Evolutionary conservation across 106 monocot genomes (phyloP), one percentile per base, ranked within the genome.

Genomic region (Acanthochlamys bracteata): DNA sequence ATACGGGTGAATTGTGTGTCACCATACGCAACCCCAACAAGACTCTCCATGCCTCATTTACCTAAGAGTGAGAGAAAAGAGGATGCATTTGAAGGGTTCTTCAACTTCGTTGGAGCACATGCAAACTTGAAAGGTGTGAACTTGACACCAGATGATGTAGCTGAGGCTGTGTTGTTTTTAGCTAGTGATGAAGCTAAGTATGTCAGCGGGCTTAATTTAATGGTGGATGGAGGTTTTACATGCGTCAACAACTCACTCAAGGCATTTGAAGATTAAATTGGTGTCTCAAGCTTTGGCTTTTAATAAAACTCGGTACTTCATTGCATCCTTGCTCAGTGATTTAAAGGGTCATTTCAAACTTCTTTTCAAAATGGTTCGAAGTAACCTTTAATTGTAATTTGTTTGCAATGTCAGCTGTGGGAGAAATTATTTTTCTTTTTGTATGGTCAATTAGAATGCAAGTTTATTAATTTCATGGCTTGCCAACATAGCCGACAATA

Each of bases 131-230:
- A 87, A 41, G 95, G 95, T 16, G 82, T 80, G 7, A 74, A 86
- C 8, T 39, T 80, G 69, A 56, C 39, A 33, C 45, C 68, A 4
- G 46, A 56, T 4, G 93, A 93, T 51, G 83, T 88, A 3, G 93
- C 88, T 3, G 26, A 82, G 42, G 82, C 88, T 14, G 93, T 82
- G 61, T 77, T 93, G 13, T 89, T 59, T 77, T 52, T 93, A 66
- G 93, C 89, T 0, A 76, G 85, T n/a, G 93, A 89, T 20, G 89
- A 93, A 47, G 59, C 88, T 10, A 84, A 59, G 56, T 89, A 89
- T 40, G 61, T 89, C 41, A 83, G 80, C 16, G 93, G 75, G 57
- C 75, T 78, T 12, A 93, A 83, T 53, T 73, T 93, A 19, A 47
- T 67, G 4, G 74, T 93, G 25, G 93, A 93, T 61, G 89, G 89